Evolutionary conservation across 2,329 filamentous ascomycete genomes (phyloP), one percentile per base, ranked within the genome.

Genomic region (Fusarium dimerum): DNA sequence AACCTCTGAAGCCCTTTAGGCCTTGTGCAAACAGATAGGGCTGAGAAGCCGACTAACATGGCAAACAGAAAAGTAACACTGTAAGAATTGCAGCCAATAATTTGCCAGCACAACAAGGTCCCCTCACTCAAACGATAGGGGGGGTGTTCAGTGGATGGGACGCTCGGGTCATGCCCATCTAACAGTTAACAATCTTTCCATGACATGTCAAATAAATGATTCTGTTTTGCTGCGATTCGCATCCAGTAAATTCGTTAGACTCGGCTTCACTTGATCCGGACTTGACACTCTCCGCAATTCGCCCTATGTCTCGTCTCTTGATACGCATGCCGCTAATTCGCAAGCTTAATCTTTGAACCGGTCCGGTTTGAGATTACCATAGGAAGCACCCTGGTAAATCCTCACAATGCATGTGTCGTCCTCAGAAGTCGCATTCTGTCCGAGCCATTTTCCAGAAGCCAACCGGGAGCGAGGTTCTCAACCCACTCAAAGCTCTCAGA

Each of bases 201-300:
- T 62, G 64, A 66, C 64, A 64, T 62, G 64, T 66, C 64, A 66
- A 40, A 62, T n/a, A n/a, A n/a, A n/a, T n/a, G n/a, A n/a, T n/a
- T n/a, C n/a, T 26, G 4, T 26, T 26, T 26, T 26, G 54, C 59
- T 51, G 44, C 57, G 55, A 56, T 63, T 61, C 57, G 56, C 52
- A 63, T 54, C 54, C 20, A 26, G 7, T 5, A 26, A 26, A 26
- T 26, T 26, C 20, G 5, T 4, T 26, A 26, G 20, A 26, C 20
- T 26, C 7, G 20, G 7, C 20, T 26, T 26, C 20, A 26, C 20
- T 26, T 26, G 20, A 26, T 26, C 20, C 20, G 20, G 20, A 26
- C 20, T 26, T 26, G 20, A 7, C 20, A 26, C 20, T 26, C 20
- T 4, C 7, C 7, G 20, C 20, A 26, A 5, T 26, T 26, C 20